These are phyloP conservation scores for Corniculantispora saksenae DNA, from an alignment of 2,329 filamentous ascomycete genomes.

Conservation along the genomic window DNA sequence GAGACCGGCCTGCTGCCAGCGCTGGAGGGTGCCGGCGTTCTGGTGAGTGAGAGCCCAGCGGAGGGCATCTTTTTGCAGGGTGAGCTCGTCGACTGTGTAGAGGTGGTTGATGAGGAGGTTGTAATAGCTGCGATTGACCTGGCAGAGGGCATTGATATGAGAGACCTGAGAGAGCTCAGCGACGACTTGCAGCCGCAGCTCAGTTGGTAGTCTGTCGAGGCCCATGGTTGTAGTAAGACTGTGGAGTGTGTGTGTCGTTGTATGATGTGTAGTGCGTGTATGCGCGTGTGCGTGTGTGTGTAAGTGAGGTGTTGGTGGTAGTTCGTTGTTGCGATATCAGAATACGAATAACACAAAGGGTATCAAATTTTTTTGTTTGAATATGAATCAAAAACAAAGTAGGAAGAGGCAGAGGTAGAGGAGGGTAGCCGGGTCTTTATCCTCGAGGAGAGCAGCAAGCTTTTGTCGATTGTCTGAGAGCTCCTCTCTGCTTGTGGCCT, in stretches of 20 bases:
- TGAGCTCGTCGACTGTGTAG: constrained; percentile 17
- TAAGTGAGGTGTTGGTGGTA: background rate
- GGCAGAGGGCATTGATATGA: constrained; percentile 14
- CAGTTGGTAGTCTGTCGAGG: constrained; percentile 12
- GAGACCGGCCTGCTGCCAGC: constrained; percentile 14
- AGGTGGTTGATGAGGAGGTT: constrained; percentile 15
- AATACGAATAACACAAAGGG: background rate
- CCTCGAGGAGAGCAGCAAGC: background rate
- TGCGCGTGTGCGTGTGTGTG: background rate
- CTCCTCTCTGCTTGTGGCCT: background rate
- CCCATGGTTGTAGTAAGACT: constrained; percentile 10
- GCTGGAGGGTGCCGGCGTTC: constrained; percentile 12
- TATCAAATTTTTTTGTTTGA: background rate
- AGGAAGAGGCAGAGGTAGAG: background rate
- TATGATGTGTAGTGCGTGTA: background rate
- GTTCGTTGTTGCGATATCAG: background rate
- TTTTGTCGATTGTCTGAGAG: background rate
- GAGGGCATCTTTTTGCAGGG: constrained; percentile 15
- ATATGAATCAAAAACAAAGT: background rate
- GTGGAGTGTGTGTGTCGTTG: background rate
- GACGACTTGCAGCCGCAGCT: constrained; percentile 16
- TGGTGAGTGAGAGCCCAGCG: constrained; percentile 16
- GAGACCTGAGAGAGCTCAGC: constrained; percentile 11
- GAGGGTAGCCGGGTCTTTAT: constrained; percentile 14
- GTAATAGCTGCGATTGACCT: constrained; percentile 17